These are phyloP conservation scores for Zasmidium citrigriseum DNA, from an alignment of 2,329 filamentous ascomycete species.

Conservation along the genomic window DNA sequence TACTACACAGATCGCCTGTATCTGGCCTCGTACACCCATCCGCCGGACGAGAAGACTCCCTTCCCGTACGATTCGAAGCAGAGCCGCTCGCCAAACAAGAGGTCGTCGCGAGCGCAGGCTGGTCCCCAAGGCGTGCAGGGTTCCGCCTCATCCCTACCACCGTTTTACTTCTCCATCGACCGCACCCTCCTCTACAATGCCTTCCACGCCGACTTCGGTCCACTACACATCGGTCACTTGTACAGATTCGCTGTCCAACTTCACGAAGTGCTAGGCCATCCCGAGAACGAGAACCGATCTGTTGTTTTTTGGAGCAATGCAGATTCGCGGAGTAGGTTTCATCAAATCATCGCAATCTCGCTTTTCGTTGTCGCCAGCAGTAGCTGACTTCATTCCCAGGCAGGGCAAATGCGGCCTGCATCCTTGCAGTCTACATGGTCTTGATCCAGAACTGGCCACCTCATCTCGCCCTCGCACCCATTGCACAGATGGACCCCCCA, in stretches of 20 bases:
- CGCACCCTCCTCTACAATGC: conserved; percentile 86
- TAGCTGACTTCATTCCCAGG: conserved; percentile 50
- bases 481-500: conserved; percentile 93
- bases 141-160: conserved; percentile 47
- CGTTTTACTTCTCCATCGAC: conserved; percentile 95
- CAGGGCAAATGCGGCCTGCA: conserved; percentile 88
- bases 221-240: conserved; percentile 93
- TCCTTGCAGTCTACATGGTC: conserved; percentile 98
- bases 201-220: conserved; percentile 97
- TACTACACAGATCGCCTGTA: conserved; percentile 79
- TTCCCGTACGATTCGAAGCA: conserved; percentile 75
- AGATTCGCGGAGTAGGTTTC: conserved; percentile 78
- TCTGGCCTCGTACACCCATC: conserved; percentile 83
- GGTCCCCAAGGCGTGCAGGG: conserved; percentile 54
- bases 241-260: conserved; percentile 96
- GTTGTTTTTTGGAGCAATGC: conserved; percentile 96
- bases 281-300: conserved; percentile 83
- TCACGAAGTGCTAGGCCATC: conserved; percentile 89
- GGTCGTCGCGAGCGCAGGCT: conserved; percentile 65
- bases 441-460: conserved; percentile 97
- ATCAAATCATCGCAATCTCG: not conserved
- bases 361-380: conserved; percentile 10
- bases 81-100: conserved; percentile 72
- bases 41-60: conserved; percentile 76
- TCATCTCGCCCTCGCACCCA: conserved; percentile 89